phyloP scores from a whole-genome alignment of 2,329 filamentous ascomycete genomes.

The Aspergillus sp. region DNA sequence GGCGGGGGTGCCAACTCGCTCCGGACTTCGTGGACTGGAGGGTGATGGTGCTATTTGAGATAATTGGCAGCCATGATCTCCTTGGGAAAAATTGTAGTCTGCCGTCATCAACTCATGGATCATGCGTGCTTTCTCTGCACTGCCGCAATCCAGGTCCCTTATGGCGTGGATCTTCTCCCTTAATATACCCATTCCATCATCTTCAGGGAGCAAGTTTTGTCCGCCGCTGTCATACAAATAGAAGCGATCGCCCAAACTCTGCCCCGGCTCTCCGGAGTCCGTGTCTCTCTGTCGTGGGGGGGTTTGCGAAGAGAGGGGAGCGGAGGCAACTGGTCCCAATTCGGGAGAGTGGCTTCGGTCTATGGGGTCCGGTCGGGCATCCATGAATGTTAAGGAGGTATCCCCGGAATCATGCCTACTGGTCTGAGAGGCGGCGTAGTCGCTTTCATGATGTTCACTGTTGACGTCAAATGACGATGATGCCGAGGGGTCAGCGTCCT shows the following conservation, averaged over 20 bases:
- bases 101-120: conserved; percentile 72
- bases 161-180: conserved; percentile 68
- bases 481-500: conserved; percentile 20
- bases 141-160: conserved; percentile 59
- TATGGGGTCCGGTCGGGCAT: background rate
- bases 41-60: conserved; percentile 23
- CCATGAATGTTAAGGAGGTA: background rate
- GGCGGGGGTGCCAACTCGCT: conserved; percentile 29
- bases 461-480: conserved; percentile 16
- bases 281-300: background rate
- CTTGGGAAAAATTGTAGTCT: conserved; percentile 57
- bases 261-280: conserved; percentile 1
- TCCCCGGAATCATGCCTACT: background rate
- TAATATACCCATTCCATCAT: conserved; percentile 73
- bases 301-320: conserved; percentile 1
- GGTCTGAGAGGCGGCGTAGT: background rate
- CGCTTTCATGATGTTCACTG: conserved; percentile 4
- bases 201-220: conserved; percentile 59
- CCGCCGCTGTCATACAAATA: conserved; percentile 18
- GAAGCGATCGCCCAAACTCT: background rate
- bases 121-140: conserved; percentile 66
- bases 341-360: background rate
- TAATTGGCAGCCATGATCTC: conserved; percentile 21
- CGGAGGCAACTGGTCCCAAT: background rate
- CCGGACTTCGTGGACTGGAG: conserved; percentile 23